A percentile compares a stretch with the other conserved stretches of the same genome.
These are phyloP conservation scores for Verticillium nubilum DNA, from an alignment of 2,329 filamentous ascomycete genomes.

Conservation along the genomic window DNA sequence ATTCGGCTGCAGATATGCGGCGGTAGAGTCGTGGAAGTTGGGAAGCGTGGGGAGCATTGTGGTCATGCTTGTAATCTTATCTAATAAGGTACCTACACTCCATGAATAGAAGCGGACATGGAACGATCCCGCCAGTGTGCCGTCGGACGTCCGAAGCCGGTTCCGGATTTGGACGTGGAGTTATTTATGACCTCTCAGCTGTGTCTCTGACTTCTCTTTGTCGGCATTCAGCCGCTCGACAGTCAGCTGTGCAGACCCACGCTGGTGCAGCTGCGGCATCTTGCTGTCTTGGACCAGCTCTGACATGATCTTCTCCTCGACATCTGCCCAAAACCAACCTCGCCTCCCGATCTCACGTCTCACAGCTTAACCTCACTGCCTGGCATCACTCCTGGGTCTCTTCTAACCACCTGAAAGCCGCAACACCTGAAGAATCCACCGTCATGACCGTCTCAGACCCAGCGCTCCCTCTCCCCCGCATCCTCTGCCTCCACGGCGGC, in stretches of 20 bases:
- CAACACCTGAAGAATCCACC: not conserved
- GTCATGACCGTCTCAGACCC: conserved; percentile 7
- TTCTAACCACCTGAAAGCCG: too few relatives aligned
- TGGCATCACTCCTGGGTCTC: too few relatives aligned
- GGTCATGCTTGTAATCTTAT: not conserved
- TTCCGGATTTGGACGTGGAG: not conserved
- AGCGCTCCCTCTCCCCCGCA: conserved; percentile 46
- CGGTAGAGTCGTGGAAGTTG: not conserved
- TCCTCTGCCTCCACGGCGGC: conserved; percentile 78
- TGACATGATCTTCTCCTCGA: too few relatives aligned
- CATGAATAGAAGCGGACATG: not conserved
- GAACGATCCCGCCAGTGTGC: not conserved
- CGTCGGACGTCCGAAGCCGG: not conserved
- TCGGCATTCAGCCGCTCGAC: not conserved
- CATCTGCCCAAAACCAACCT: not conserved
- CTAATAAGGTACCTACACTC: not conserved
- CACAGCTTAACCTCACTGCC: not conserved
- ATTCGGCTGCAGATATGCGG: not conserved
- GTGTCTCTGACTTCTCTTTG: not conserved
- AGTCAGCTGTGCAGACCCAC: not conserved
- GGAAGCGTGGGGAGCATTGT: not conserved
- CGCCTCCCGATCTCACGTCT: not conserved
- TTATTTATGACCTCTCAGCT: not conserved
- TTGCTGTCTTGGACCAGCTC: not conserved
- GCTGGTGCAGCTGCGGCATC: not conserved